Evolutionary conservation across 768 basidiomycete genomes (phyloP).

Genomic region (Terana coerulea): DNA sequence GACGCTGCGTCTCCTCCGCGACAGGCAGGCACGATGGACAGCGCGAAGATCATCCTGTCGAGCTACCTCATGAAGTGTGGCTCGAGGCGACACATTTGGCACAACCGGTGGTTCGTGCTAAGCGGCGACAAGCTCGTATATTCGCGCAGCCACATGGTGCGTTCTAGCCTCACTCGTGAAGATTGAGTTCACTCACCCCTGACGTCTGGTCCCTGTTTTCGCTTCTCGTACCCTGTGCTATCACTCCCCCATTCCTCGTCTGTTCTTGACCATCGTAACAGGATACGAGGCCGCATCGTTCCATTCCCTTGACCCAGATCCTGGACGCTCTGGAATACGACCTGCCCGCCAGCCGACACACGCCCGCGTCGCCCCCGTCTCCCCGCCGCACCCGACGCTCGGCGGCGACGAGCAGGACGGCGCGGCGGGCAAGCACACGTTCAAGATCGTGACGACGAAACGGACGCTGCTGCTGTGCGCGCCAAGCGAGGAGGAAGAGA

Average conservation of each 20-base stretch:
- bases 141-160: slow-evolving; percentile 91
- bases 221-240: not conserved
- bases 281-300: slow-evolving; percentile 88
- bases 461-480: slow-evolving; percentile 87
- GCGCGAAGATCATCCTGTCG: slow-evolving; percentile 75
- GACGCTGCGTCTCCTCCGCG: slow-evolving; percentile 40
- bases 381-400: slow-evolving; percentile 13
- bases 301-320: slow-evolving; percentile 80
- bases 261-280: slow-evolving; percentile 29
- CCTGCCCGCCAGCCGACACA: slow-evolving; percentile 46
- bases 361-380: slow-evolving; percentile 28
- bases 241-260: slow-evolving; percentile 5
- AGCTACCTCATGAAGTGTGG: slow-evolving; percentile 98
- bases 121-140: slow-evolving; percentile 86
- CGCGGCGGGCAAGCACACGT: slow-evolving; percentile 55
- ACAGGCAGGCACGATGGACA: slow-evolving; percentile 43
- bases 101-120: slow-evolving; percentile 97
- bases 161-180: slow-evolving; percentile 28
- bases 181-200: slow-evolving; percentile 12
- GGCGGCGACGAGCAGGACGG: slow-evolving; percentile 39
- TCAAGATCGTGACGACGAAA: slow-evolving; percentile 96
- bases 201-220: slow-evolving; percentile 7
- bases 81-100: slow-evolving; percentile 89
- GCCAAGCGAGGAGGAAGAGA: slow-evolving; percentile 96
- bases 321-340: slow-evolving; percentile 92